Evolutionary conservation across 345 rosid genomes (phyloP).

Genomic region (Moricandia moricandioides): DNA sequence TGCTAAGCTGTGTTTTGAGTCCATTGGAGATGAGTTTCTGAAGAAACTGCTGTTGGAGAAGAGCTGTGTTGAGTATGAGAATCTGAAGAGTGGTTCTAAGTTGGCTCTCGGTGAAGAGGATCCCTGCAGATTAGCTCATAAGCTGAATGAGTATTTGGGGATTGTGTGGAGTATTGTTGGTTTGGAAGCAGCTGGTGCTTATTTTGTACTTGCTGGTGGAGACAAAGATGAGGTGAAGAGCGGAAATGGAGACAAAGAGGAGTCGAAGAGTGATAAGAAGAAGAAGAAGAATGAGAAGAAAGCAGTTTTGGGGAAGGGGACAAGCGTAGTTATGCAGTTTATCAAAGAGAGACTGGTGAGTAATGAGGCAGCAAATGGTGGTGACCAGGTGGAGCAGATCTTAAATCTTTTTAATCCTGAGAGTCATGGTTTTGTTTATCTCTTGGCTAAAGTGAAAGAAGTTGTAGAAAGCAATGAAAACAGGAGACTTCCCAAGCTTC

Average conservation of each 20-base stretch:
- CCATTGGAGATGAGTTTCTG: background rate
- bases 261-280: background rate
- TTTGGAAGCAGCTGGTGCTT: background rate
- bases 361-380: background rate
- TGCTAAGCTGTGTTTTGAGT: background rate
- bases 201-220: background rate
- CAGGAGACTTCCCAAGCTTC: conserved; percentile 89
- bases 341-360: background rate
- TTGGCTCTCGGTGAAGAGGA: background rate
- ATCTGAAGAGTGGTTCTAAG: background rate
- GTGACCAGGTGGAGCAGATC: background rate
- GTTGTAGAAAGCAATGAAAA: conserved; percentile 85
- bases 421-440: conserved; percentile 34
- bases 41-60: background rate
- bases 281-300: background rate
- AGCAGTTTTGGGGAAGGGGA: background rate
- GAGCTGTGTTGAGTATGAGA: background rate
- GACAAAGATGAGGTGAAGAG: background rate
- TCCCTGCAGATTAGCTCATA: background rate
- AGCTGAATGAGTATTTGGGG: background rate
- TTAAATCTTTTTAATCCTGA: background rate
- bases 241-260: background rate
- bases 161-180: background rate
- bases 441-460: conserved; percentile 60
- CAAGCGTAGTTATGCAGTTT: background rate